Conservation (phyloP, 2,329 filamentous ascomycete genomes). For the Colletotrichum sidae region DNA sequence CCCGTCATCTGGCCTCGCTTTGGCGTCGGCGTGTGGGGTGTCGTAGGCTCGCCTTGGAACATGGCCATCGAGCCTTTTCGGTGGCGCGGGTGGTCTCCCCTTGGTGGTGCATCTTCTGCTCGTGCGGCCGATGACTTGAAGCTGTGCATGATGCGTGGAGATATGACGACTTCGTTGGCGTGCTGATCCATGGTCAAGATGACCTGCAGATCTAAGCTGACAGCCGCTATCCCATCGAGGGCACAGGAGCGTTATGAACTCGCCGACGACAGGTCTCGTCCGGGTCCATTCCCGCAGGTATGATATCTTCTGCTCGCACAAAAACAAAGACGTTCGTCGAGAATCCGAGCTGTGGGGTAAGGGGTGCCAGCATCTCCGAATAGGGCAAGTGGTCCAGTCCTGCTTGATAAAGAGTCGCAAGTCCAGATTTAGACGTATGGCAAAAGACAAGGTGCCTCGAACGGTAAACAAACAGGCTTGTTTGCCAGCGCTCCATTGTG, state of each 20-base stretch:
- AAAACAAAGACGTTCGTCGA: constrained; percentile 6
- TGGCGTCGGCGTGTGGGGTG: neutral
- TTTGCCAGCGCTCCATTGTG: neutral
- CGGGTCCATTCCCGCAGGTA: too few relatives aligned
- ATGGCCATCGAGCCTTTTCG: neutral
- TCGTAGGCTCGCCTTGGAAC: neutral
- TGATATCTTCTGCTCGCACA: too few relatives aligned
- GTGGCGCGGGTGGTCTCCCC: neutral
- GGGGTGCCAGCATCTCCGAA: too few relatives aligned
- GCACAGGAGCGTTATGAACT: too few relatives aligned
- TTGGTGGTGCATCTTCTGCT: neutral
- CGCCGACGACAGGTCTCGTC: too few relatives aligned
- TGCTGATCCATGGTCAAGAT: constrained; percentile 11
- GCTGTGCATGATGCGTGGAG: neutral
- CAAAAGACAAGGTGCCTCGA: neutral
- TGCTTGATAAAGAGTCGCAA: too few relatives aligned
- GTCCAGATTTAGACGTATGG: constrained; percentile 1
- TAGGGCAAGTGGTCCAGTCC: too few relatives aligned
- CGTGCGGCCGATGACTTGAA: neutral
- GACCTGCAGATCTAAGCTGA: too few relatives aligned
- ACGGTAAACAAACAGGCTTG: constrained; percentile 6
- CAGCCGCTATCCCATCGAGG: too few relatives aligned
- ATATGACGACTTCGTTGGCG: constrained; percentile 20
- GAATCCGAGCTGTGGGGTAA: too few relatives aligned
- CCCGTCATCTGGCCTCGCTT: constrained; percentile 8